These are phyloP conservation scores for Graphilbum ipis-grandicollis DNA, from an alignment of 2,329 filamentous ascomycete genomes.

Conservation along the genomic window DNA sequence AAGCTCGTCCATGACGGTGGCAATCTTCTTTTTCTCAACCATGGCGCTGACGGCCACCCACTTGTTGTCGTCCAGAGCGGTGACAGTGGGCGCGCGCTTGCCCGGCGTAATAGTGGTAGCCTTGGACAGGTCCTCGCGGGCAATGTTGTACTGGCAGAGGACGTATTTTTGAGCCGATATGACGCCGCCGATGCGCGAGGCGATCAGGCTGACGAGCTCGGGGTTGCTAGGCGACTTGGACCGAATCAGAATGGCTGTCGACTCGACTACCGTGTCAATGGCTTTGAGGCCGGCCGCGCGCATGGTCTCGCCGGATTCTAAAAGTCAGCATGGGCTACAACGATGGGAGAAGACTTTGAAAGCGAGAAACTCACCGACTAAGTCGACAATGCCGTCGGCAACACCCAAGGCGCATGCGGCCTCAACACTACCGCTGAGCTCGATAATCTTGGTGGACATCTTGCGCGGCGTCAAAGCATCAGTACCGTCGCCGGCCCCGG, in stretches of 20 bases:
- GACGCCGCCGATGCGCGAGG: conserved; percentile 75
- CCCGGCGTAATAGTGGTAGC: conserved; percentile 75
- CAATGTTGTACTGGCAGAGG: conserved; percentile 90
- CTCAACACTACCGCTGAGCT: conserved; percentile 91
- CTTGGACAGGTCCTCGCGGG: conserved; percentile 45
- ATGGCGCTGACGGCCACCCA: conserved; percentile 94
- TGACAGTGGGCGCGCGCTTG: conserved; percentile 83
- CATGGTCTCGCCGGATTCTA: conserved; percentile 98
- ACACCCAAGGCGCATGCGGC: conserved; percentile 90
- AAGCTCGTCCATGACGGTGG: conserved; percentile 73
- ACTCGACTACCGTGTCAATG: conserved; percentile 83
- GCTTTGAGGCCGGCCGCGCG: conserved; percentile 83
- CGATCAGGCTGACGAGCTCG: conserved; percentile 67
- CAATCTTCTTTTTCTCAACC: conserved; percentile 79
- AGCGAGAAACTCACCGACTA: conserved; percentile 54
- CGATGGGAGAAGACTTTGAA: not conserved
- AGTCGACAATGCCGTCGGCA: conserved; percentile 91
- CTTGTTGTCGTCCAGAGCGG: conserved; percentile 67
- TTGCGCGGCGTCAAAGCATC: conserved; percentile 23
- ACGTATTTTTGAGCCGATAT: conserved; percentile 92
- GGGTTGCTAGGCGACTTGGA: conserved; percentile 69
- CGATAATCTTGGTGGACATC: conserved; percentile 76
- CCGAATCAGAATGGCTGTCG: conserved; percentile 80
- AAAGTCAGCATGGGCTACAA: not conserved
- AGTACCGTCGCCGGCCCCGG: conserved; percentile 16